Conservation (phyloP, 768 basidiomycete genomes). For the Boletus sp. region DNA sequence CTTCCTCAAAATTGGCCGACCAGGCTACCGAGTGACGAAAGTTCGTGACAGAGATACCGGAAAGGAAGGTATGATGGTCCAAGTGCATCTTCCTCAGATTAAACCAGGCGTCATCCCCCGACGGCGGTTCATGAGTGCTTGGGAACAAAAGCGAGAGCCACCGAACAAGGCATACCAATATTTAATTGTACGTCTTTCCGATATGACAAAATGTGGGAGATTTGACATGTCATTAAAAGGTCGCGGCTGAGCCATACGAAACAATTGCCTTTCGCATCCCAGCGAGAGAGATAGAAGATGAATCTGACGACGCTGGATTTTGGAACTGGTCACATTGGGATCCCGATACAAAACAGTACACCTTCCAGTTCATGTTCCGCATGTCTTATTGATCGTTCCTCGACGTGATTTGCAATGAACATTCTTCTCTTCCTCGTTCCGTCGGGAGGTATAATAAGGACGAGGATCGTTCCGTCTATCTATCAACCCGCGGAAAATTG, state of each 20-base stretch:
- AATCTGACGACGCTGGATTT: conserved; percentile 83
- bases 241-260: conserved; percentile 99
- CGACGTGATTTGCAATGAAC: conserved; percentile 5
- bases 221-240: conserved; percentile 49
- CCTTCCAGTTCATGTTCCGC: conserved; percentile 96
- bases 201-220: conserved; percentile 14
- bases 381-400: conserved; percentile 37
- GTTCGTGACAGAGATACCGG: conserved; percentile 88
- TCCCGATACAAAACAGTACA: conserved; percentile 97
- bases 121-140: conserved; percentile 93
- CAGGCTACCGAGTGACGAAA: conserved; percentile 95
- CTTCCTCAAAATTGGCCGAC: conserved; percentile 95
- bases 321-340: conserved; percentile 99
- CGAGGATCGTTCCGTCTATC: neutral
- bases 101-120: conserved; percentile 82
- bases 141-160: conserved; percentile 94
- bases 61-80: conserved; percentile 96
- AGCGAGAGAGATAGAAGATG: conserved; percentile 94
- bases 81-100: conserved; percentile 94
- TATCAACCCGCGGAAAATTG: neutral
- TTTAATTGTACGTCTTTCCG: conserved; percentile 71
- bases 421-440: neutral
- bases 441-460: neutral
- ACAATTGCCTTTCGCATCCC: conserved; percentile 99
- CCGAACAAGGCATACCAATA: conserved; percentile 98